Base-by-base conservation (phyloP, 768 basidiomycete genomes). In the Agaricus sinodeliciosus region DNA sequence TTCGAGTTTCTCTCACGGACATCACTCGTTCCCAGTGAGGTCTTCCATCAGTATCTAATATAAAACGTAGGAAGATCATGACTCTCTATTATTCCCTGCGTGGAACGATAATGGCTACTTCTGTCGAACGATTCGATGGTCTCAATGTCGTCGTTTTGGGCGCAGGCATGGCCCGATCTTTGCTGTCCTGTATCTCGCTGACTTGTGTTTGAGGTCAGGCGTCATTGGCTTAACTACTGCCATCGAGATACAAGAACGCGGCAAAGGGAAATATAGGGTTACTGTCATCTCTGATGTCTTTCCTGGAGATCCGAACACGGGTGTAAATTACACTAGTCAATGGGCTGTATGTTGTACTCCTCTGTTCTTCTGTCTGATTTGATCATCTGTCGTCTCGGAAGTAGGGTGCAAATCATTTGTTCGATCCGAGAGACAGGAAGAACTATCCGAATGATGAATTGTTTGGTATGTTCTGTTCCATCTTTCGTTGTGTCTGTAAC, bases 181-280 rank as follows among this genome's bases (percentile, higher is more conserved):
- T 36, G n/a, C 22, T 16, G 3, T 54, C n/a, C 31, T 42, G 18
- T 35, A 25, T 59, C 60, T 34, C 25, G 43, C 45, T 43, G 37
- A 27, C 27, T 27, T 47, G 16, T 35, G n/a, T 22, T n/a, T 43
- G 42, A 7, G n/a, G 7, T 8, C 49, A 91, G 89, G 89, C 44
- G 88, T 91, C 0, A 66, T 91, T 3, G 90, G 90, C 3, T 72
- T 92, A 26, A 84, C 87, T 0, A 86, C 89, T 3, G 90, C 88
- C 0, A 58, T 90, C 31, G 80, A 74, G 58, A 69, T 90, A 9
- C 87, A 87, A 62, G 80, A 85, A 58, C 27, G 52, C 8, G 45
- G 52, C 8, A 72, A 70, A 13, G 79, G 79, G 8, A 72, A 69
- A 4, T 85, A 86, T 60, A 67, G 69, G 3, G 88, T 91, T 15